Base-by-base conservation (phyloP, 495 filamentous ascomycete species). In the Neurospora sp. region DNA sequence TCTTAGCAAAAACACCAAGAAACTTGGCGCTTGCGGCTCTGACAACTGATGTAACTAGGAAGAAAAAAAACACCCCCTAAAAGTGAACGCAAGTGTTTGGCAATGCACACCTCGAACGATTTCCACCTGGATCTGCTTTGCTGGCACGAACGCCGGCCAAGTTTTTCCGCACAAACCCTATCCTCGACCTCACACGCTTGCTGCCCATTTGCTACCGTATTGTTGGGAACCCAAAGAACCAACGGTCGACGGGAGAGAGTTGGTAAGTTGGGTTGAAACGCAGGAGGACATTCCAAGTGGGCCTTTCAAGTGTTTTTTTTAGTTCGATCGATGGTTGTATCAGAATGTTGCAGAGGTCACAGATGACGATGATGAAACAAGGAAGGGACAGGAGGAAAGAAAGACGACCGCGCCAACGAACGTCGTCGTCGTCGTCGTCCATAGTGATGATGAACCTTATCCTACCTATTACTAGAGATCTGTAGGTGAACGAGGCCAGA, bases 261-360 rank as follows among this genome's bases (percentile, higher is more conserved):
- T 22, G 45, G 22, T 10, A 48, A 45, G 72, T 71, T 73, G 72
- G 72, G 69, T 73, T 45, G 72, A 73, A 73, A 71, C 70, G 35
- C 69, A 40, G 35, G 27, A 40, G 39, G 71, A 48, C 45, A 53
- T 10, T 53, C n/a, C 20, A 53, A 53, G 45, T 53, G 45, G 45
- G 14, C n/a, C 17, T 45, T n/a, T 40, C 8, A 40, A 40, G 40
- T 37, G 40, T 40, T 12, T 10, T 12, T 10, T 12, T 10, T 40
- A 40, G 20, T 53, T 22, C 45, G 45, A 53, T 22, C 45, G 45
- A 53, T 53, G 10, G 20, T 53, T 53, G 45, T 22, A 53, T 48
- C 44, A 22, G n/a, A 12, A 12, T 20, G 45, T 53, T 53, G 20
- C 45, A 53, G 20, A 22, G 20, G 10, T 48, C 10, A n/a, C n/a